Conservation (phyloP, 495 filamentous ascomycete species). For the Neurospora sp. region DNA sequence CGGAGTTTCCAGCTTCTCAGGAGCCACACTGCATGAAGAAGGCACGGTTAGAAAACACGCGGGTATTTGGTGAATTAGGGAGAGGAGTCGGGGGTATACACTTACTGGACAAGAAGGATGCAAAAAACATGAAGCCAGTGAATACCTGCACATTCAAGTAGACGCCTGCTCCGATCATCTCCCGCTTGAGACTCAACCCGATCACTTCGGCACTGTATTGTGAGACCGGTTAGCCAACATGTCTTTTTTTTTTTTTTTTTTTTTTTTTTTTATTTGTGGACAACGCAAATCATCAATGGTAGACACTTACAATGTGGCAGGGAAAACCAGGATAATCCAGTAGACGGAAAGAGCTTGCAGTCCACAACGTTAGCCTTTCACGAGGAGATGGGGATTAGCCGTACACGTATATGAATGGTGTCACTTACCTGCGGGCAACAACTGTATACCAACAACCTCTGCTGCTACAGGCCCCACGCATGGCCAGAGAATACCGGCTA, state of each 20-base stretch:
- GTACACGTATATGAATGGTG: not conserved
- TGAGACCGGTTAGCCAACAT: not conserved
- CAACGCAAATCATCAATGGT: not conserved
- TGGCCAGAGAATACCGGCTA: constrained; percentile 68
- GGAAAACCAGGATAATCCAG: constrained; percentile 65
- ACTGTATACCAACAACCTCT: constrained; percentile 64
- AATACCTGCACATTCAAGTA: constrained; percentile 35
- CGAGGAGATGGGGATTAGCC: not conserved
- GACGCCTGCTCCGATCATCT: constrained; percentile 26
- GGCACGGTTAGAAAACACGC: not conserved
- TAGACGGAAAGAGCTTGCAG: constrained; percentile 51
- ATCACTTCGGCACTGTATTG: constrained; percentile 51
- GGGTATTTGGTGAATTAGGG: not conserved
- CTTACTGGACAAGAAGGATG: constrained; percentile 28
- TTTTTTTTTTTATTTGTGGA: not conserved
- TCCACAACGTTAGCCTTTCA: not conserved
- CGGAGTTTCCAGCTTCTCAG: constrained; percentile 35
- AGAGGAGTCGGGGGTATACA: not conserved
- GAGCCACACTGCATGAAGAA: constrained; percentile 20
- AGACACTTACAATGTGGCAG: constrained; percentile 49
- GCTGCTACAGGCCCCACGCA: constrained; percentile 62
- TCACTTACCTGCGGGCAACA: constrained; percentile 51
- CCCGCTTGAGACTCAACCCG: constrained; percentile 49
- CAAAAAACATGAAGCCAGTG: constrained; percentile 27
- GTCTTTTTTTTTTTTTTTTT: not conserved